These are phyloP conservation scores for Limtongia smithiae DNA, from an alignment of 805 yeast genomes.

Conservation along the genomic window DNA sequence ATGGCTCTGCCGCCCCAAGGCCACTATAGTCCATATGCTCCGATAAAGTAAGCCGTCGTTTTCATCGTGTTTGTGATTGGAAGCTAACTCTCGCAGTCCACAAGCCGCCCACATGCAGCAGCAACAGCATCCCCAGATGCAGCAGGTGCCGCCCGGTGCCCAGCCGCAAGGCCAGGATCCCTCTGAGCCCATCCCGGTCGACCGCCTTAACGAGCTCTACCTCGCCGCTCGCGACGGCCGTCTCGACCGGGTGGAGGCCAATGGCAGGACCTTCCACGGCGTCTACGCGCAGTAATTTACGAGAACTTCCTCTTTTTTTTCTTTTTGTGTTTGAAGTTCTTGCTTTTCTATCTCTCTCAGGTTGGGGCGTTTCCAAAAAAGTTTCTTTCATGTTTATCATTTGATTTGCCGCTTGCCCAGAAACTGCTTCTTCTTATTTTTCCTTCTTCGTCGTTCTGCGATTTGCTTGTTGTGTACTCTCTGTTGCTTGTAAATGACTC, in stretches of 20 bases:
- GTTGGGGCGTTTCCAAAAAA: slow-evolving; percentile 21
- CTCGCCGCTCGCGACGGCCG: slow-evolving; percentile 56
- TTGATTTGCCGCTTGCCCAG: not conserved
- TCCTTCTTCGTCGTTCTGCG: not conserved
- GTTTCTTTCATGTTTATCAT: slow-evolving; percentile 1
- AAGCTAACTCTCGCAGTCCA: slow-evolving; percentile 12
- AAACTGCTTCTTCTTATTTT: slow-evolving; percentile 2
- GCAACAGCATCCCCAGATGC: too few relatives aligned
- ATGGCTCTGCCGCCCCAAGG: slow-evolving; percentile 36
- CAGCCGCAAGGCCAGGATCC: slow-evolving; percentile 33
- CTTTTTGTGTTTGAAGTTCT: not conserved
- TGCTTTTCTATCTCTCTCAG: slow-evolving; percentile 1
- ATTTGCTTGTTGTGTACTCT: not conserved
- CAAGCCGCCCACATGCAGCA: slow-evolving; percentile 26
- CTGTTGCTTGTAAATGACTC: not conserved
- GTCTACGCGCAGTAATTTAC: slow-evolving; percentile 39
- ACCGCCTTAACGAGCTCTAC: slow-evolving; percentile 51
- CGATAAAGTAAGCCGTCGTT: slow-evolving; percentile 30
- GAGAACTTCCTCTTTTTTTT: not conserved
- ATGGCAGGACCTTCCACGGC: slow-evolving; percentile 44
- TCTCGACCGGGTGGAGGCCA: slow-evolving; percentile 51
- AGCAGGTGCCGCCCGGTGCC: slow-evolving; percentile 1
- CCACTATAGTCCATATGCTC: slow-evolving; percentile 38
- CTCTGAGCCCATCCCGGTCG: slow-evolving; percentile 39
- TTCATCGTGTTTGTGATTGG: slow-evolving; percentile 8